Conservation (phyloP, 1,139 yeast species). For the Lodderomyces oxycetoniae region DNA sequence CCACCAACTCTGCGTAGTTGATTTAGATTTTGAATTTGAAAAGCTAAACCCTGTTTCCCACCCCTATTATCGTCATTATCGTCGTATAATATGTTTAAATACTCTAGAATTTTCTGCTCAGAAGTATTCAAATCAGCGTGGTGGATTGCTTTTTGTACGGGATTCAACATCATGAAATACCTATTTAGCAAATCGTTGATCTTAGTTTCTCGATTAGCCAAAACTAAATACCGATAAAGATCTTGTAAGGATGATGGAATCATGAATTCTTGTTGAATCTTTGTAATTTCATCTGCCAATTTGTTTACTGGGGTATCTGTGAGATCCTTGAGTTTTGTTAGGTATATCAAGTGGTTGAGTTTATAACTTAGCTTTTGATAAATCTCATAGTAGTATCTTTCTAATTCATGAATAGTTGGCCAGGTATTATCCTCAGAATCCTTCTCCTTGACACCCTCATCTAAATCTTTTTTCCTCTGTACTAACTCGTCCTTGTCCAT, state of each 20-base stretch:
- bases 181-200: slow-evolving; percentile 22
- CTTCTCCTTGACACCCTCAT: too few species aligned
- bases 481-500: too few species aligned
- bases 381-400: slow-evolving; percentile 20
- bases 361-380: slow-evolving; percentile 21
- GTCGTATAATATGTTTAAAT: slow-evolving; percentile 17
- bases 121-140: slow-evolving; percentile 28
- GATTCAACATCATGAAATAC: slow-evolving; percentile 25
- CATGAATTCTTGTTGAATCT: slow-evolving; percentile 9
- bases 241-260: slow-evolving; percentile 17
- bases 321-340: slow-evolving; percentile 17
- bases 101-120: slow-evolving; percentile 26
- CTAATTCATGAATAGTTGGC: slow-evolving; percentile 15
- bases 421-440: too few species aligned
- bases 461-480: too few species aligned
- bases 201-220: slow-evolving; percentile 23
- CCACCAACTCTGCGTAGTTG: slow-evolving; percentile 13
- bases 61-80: slow-evolving; percentile 8
- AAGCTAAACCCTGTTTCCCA: neutral
- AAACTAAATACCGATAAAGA: slow-evolving; percentile 18
- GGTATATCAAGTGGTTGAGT: slow-evolving; percentile 28
- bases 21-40: neutral
- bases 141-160: slow-evolving; percentile 32
- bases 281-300: neutral
- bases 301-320: neutral